Base-by-base conservation (phyloP, 1,284 basidiomycete species). In the Cronartium quercuum region DNA sequence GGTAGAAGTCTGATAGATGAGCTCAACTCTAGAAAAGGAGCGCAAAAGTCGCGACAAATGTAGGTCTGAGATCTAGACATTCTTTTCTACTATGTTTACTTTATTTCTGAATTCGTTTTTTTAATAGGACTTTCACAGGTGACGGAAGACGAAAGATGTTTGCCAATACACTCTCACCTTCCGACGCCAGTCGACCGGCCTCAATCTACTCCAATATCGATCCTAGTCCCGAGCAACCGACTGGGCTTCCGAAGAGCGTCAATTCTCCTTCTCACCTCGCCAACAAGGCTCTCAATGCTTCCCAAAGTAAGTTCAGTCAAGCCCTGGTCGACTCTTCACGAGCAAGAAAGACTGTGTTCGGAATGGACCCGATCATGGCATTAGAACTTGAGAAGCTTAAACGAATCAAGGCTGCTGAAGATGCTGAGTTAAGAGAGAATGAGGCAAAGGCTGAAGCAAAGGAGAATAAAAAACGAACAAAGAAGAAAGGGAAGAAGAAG, bases 1-100 rank as follows among this genome's bases (percentile, higher is more conserved):
- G 70, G 70, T 21, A 34, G 70, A 15, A 74, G 70, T 41, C 37
- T 74, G 51, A 74, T 74, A 29, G 70, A 74, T 61, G 70, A 74
- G 42, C 63, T 74, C n/a, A 74, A 66, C 29, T 66, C 63, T n/a
- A 51, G 70, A 55, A 74, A 74, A 29, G 62, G 63, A 6, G 63
- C 40, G 29, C 70, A 65, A 74, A 74, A 74, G 47, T 57, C 70
- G 5, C 62, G 63, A 5, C 62, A 65, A 60, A 65, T 60, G 70
- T 74, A 7, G 34, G 70, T 41, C 13, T 63, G n/a, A n/a, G 29
- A 65, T 18, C 12, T 63, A 34, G 21, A 65, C 24, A 24, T 65
- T 44, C 24, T 15, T 1, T 29, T 21, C 7, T 41, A 12, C 21
- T 21, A 15, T 15, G 1, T 44, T 0, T 1, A 44, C 38, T 29